These are phyloP conservation scores for Lyophyllum shimeji DNA, from an alignment of 768 basidiomycete species.

Conservation along the genomic window DNA sequence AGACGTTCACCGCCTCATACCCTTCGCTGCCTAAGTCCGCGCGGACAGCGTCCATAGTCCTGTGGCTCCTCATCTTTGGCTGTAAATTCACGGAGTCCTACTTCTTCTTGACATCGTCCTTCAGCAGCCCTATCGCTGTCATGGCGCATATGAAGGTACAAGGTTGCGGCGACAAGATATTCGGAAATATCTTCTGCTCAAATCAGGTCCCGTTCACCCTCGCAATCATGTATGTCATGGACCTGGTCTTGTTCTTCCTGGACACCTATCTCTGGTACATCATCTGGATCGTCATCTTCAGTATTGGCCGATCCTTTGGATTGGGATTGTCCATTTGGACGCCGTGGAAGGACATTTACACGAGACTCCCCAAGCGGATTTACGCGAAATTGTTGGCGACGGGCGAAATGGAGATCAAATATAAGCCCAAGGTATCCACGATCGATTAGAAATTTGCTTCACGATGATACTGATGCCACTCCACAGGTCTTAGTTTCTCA, in stretches of 20 bases:
- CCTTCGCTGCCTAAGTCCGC: conserved; percentile 71
- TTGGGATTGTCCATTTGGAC: conserved; percentile 98
- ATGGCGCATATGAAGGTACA: conserved; percentile 96
- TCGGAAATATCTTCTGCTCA: conserved; percentile 78
- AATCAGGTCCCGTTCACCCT: conserved; percentile 95
- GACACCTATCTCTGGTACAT: conserved; percentile 99
- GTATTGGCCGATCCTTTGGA: conserved; percentile 84
- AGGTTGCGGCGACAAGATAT: conserved; percentile 81
- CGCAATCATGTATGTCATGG: conserved; percentile 99
- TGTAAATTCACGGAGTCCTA: conserved; percentile 98
- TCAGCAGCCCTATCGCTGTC: conserved; percentile 92
- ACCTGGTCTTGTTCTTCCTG: conserved; percentile 95
- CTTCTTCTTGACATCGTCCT: conserved; percentile 97
- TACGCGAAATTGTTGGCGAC: conserved; percentile 97
- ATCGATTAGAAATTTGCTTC: neutral
- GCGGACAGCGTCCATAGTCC: conserved; percentile 77
- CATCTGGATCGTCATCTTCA: conserved; percentile 97
- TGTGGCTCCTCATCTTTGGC: conserved; percentile 93
- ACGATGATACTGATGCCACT: conserved; percentile 5
- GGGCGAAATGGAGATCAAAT: conserved; percentile 98
- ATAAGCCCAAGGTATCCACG: conserved; percentile 86
- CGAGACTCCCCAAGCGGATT: conserved; percentile 94
- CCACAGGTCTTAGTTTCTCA: conserved; percentile 88
- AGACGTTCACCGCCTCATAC: conserved; percentile 98
- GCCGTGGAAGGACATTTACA: conserved; percentile 97